Evolutionary conservation across 202 grass and related monocot species (phyloP), one percentile per base, ranked within the genome.

Genomic region (Setaria viridis): DNA sequence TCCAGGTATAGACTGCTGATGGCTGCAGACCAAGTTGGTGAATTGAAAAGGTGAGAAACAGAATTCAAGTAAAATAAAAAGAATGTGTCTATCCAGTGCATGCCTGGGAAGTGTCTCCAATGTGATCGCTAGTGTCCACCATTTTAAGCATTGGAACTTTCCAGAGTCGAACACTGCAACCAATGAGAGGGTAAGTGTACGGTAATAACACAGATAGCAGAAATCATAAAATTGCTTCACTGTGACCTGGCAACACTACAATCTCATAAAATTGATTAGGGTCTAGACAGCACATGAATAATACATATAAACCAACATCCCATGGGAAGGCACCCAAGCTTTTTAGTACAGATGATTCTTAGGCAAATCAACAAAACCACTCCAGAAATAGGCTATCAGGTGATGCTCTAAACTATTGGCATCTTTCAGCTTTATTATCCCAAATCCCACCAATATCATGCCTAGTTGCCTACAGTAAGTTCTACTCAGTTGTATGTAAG

Each of bases 121-220:
- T 74, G 49, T 63, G 69, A 57, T 93, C 87, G 17, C 32, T 84
- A 69, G 50, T 71, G 67, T 89, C 84, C 70, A 87, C 65, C 85
- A 92, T 91, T 74, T 94, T 91, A 76, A 91, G 90, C 88, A 92
- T 78, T 60, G 90, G 90, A 58, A 92, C 91, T 85, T 95, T 94
- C 96, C 96, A 98, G n/a, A 94, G 84, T 77, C 90, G 80, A 78
- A 98, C 88, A 88, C 96, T 98, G 84, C 67, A 88, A 72, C 55
- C 70, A 80, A 32, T 42, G 12, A 57, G 72, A 57, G 72, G 41
- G 34, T 76, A 42, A 57, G 53, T 21, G 34, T 32, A 30, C 3
- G n/a, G 21, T 62, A 77, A 77, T 32, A 78, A 17, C 12, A 62
- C 11, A 43, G 11, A 43, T 4, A 62, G 41, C 39, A 78, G 7